Base-by-base conservation (phyloP, 2,329 filamentous ascomycete species). In the Cytospora piceae region DNA sequence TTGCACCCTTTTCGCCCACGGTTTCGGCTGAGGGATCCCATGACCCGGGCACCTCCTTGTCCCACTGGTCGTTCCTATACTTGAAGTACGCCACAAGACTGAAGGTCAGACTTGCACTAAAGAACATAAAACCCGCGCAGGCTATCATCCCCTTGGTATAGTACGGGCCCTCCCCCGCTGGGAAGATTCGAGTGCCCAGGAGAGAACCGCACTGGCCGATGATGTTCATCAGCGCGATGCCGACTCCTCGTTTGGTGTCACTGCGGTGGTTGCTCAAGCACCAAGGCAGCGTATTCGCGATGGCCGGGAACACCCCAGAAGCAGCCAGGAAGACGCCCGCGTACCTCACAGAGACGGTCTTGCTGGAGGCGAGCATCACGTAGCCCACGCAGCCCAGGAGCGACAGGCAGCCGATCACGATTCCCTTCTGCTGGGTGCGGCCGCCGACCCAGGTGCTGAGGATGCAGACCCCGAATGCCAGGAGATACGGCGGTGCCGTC, bases 201-300 rank as follows among this genome's bases (percentile, higher is more conserved):
- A 90, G 76, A 2, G 87, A 86, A 0, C 87, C 86, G 67, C 84
- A 86, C 73, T 88, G 88, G 0, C 88, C 88, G 27, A 89, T 77
- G 32, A 87, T 70, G 70, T 89, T 89, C 61, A 90, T 75, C 39
- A 90, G 76, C 2, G 86, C 83, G 58, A 91, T 86, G 7, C 85
- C 85, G 22, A 85, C 83, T 17, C 89, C 89, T 20, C 87, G 81
- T 65, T 87, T 84, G 0, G 86, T 88, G 72, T 90, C 88, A 46
- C 81, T 86, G 17, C 88, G 88, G 74, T 91, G 88, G 73, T 91
- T 91, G 73, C 91, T 87, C 39, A 88, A 75, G 20, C 88, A 84
- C 90, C 90, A 92, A 0, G 89, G 87, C 20, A 92, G 79, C 27
- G 90, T 87, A 70, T 91, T 88, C 1, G 85, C 84, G 68, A 92